These are phyloP conservation scores for Aspergillus oerlinghausenensis DNA, from an alignment of 2,329 filamentous ascomycete genomes.

Conservation along the genomic window DNA sequence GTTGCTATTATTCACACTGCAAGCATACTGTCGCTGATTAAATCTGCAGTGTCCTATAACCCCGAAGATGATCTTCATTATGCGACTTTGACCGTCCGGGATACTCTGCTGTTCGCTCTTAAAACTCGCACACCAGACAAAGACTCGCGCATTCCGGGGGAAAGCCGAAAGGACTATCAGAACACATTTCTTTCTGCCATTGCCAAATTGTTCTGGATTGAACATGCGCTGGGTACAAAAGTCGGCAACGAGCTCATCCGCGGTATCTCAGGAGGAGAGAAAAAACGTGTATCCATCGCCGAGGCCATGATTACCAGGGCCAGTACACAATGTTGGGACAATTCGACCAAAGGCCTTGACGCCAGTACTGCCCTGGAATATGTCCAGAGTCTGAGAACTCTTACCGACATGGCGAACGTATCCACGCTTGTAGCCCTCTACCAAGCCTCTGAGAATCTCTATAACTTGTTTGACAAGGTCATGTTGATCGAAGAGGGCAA, in stretches of 20 bases:
- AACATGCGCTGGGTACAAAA: slow-evolving; percentile 67
- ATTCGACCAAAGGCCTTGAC: slow-evolving; percentile 69
- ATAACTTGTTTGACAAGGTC: slow-evolving; percentile 62
- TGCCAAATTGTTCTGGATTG: slow-evolving; percentile 67
- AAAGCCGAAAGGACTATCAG: slow-evolving; percentile 57
- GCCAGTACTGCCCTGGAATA: slow-evolving; percentile 70
- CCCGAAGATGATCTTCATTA: slow-evolving; percentile 75
- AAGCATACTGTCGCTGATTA: slow-evolving; percentile 4
- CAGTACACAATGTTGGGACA: slow-evolving; percentile 70
- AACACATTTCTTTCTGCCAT: slow-evolving; percentile 62
- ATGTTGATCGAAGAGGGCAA: slow-evolving; percentile 63
- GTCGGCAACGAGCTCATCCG: slow-evolving; percentile 71
- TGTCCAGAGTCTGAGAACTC: slow-evolving; percentile 60
- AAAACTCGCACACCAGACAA: slow-evolving; percentile 64
- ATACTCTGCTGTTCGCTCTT: slow-evolving; percentile 70
- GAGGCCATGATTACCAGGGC: slow-evolving; percentile 68
- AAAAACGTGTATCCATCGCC: slow-evolving; percentile 77
- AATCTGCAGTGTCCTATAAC: slow-evolving; percentile 61
- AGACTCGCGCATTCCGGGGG: slow-evolving; percentile 55
- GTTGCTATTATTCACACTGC: slow-evolving; percentile 11
- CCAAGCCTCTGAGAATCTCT: slow-evolving; percentile 55
- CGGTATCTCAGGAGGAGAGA: slow-evolving; percentile 66
- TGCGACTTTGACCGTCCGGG: slow-evolving; percentile 68
- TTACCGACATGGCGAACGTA: slow-evolving; percentile 60
- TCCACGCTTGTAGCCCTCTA: slow-evolving; percentile 67